Evolutionary conservation across 805 yeast species (phyloP).

Genomic region (Candida quercuum): DNA sequence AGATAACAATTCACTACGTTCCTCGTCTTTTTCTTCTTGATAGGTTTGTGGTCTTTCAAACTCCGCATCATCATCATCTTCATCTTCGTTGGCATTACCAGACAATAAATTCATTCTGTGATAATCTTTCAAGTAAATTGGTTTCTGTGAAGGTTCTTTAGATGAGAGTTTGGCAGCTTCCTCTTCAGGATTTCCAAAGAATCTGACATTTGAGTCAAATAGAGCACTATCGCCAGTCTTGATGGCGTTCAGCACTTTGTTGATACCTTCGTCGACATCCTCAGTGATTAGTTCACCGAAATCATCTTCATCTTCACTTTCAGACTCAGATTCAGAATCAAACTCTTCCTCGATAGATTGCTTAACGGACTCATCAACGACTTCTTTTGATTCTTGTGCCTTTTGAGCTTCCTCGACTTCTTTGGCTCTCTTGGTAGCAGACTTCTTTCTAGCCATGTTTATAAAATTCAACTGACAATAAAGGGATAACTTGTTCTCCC

Average conservation of each 20-base stretch:
- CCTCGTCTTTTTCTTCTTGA: constrained; percentile 70
- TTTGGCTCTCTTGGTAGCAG: constrained; percentile 69
- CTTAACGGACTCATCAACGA: constrained; percentile 15
- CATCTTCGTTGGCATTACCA: constrained; percentile 46
- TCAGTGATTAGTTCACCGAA: constrained; percentile 83
- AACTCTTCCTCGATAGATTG: constrained; percentile 27
- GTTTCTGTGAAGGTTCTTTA: constrained; percentile 44
- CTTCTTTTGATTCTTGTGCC: constrained; percentile 19
- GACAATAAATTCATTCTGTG: constrained; percentile 79
- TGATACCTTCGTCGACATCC: constrained; percentile 77
- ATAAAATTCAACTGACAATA: not conserved
- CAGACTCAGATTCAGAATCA: constrained; percentile 34
- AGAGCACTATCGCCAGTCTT: constrained; percentile 60
- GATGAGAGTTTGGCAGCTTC: constrained; percentile 26
- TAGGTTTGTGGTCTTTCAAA: constrained; percentile 59
- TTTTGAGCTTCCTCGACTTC: constrained; percentile 31
- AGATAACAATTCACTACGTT: constrained; percentile 62
- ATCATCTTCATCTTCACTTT: constrained; percentile 80
- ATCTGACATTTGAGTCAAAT: constrained; percentile 62
- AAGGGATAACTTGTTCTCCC: too few relatives aligned
- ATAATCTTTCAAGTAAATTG: constrained; percentile 86
- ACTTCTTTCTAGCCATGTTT: constrained; percentile 80
- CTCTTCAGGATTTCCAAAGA: constrained; percentile 61
- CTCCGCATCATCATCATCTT: constrained; percentile 45
- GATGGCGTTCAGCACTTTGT: constrained; percentile 65